Percentiles rank a stretch among this genome's conserved stretches.
Evolutionary conservation across 2,329 filamentous ascomycete genomes (phyloP).

Genomic region (Microascus cirrosus): DNA sequence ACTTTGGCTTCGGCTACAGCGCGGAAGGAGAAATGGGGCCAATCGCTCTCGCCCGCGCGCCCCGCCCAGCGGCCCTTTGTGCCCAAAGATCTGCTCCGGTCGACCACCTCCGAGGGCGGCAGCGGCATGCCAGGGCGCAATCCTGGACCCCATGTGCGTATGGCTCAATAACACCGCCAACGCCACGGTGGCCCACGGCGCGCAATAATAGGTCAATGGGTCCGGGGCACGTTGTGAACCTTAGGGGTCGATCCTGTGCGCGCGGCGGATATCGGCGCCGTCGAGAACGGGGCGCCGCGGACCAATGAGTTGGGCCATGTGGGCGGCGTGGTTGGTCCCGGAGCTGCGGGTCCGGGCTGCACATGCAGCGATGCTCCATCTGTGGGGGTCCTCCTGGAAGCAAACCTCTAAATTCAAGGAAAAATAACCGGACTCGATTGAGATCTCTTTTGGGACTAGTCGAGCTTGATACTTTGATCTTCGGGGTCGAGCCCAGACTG

Average conservation of each 20-base stretch:
- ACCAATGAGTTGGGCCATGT: slow-evolving; percentile 5
- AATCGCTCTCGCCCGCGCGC: not conserved
- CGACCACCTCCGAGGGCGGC: not conserved
- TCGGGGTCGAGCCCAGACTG: too few relatives aligned
- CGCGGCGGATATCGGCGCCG: not conserved
- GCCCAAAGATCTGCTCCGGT: not conserved
- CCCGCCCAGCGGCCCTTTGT: not conserved
- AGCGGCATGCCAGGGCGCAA: not conserved
- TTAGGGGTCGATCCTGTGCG: not conserved
- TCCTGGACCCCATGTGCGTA: not conserved
- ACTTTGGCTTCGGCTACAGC: not conserved
- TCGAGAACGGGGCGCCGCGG: not conserved
- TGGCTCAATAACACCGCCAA: not conserved
- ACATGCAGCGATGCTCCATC: too few relatives aligned
- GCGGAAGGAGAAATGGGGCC: not conserved
- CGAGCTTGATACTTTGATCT: too few relatives aligned
- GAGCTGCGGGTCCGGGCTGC: not conserved
- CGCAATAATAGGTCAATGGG: slow-evolving; percentile 1
- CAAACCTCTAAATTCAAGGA: too few relatives aligned
- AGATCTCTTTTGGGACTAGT: too few relatives aligned
- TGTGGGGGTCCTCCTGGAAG: too few relatives aligned
- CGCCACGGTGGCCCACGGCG: slow-evolving; percentile 2
- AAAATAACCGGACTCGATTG: too few relatives aligned
- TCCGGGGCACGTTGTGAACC: not conserved
- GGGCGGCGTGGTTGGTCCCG: not conserved